Evolutionary conservation across 106 monocot species (phyloP), one percentile per base, ranked within the genome.

Genomic region (Allium fistulosum): DNA sequence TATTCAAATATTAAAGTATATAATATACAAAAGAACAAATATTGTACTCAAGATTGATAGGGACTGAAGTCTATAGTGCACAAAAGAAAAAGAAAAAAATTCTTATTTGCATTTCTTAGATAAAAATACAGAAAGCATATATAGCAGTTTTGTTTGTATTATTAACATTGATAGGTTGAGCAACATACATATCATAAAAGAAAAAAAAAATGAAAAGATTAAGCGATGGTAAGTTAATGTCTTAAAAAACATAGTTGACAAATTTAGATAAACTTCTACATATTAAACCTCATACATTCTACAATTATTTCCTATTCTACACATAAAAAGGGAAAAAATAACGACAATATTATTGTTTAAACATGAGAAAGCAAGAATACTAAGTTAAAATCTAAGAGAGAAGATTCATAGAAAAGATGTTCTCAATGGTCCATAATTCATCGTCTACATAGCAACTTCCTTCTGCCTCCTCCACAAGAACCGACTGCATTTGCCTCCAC

Each of bases 401-500:
- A 50, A 57, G 56, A 49, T 75, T 60, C 74, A 74, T 68, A 49
- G 59, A 51, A 46, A 67, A 75, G 28, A 75, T 60, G 10, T 68
- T 46, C 1, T 68, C 67, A n/a, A 75, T 53, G 0, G 75, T 68
- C 75, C 75, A 75, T 10, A 75, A 6, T 11, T 75, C 75, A 16
- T 75, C 75, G 51, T 68, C 22, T 1, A 22, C 58, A 12, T 68
- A 75, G 67, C 52, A 49, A 12, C 49, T n/a, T 26, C 61, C 67
- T 47, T 67, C 66, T 11, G 67, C 75, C 51, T 67, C 75, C 49
- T 60, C 75, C 7, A 59, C 8, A 16, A 60, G 27, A 51, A 46
- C 28, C 13, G 52, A 66, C 50, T 67, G 75, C 67, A 75, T 68
- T 68, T 75, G 49, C 58, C 37, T 52, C 75, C 26, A 75, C 50